phyloP scores from a whole-genome alignment of 2,329 filamentous ascomycete species.

The Waltergamsia citrina region DNA sequence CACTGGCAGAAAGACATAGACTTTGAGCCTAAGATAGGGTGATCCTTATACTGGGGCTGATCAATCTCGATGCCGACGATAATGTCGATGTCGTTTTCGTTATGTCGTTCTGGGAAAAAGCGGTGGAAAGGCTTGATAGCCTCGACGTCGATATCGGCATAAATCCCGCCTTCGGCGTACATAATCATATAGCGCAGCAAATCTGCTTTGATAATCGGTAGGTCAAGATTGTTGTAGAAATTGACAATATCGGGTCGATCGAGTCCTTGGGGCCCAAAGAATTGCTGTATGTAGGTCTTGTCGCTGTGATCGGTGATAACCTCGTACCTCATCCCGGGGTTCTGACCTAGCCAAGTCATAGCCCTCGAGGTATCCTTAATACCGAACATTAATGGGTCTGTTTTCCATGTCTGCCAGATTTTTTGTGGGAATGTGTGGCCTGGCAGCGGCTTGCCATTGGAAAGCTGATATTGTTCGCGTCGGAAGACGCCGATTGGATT shows the following conservation, averaged over 20 bases:
- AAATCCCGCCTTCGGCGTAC: slow-evolving; percentile 18
- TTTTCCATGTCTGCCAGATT: slow-evolving; percentile 49
- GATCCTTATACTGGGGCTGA: slow-evolving; percentile 47
- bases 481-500: slow-evolving; percentile 9
- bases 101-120: slow-evolving; percentile 28
- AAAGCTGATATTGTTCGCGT: slow-evolving; percentile 3
- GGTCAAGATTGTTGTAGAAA: slow-evolving; percentile 5
- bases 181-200: slow-evolving; percentile 17
- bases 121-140: slow-evolving; percentile 38
- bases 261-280: slow-evolving; percentile 55
- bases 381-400: slow-evolving; percentile 20
- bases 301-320: slow-evolving; percentile 12
- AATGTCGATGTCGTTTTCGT: slow-evolving; percentile 51
- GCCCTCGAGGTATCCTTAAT: slow-evolving; percentile 6
- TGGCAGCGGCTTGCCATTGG: slow-evolving; percentile 6
- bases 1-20: slow-evolving; percentile 43
- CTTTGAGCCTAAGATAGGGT: slow-evolving; percentile 40
- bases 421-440: slow-evolving; percentile 23
- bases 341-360: slow-evolving; percentile 8
- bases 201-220: slow-evolving; percentile 18
- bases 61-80: slow-evolving; percentile 20
- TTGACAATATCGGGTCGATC: slow-evolving; percentile 32
- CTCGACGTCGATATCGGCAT: slow-evolving; percentile 35
- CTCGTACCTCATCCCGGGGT: slow-evolving; percentile 6
- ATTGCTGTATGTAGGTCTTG: slow-evolving; percentile 55